Evolutionary conservation across 768 basidiomycete genomes (phyloP).

Genomic region (Leucosporidium creatinivorum): DNA sequence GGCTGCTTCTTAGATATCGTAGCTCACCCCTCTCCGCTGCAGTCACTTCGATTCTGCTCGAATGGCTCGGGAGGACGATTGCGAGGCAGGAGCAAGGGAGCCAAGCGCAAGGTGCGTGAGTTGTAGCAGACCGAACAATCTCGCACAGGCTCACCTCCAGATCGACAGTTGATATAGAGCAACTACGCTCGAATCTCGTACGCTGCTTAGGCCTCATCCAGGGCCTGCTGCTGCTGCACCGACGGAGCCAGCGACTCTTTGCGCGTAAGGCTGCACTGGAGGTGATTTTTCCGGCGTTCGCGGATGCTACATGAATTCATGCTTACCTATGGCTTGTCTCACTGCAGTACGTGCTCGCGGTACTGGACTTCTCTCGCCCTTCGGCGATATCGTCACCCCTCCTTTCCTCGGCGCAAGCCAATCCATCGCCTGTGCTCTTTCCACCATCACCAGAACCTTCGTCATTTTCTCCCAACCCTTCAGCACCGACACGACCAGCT

Average conservation of each 20-base stretch:
- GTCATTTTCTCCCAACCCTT: too few species aligned
- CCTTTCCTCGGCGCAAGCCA: neutral
- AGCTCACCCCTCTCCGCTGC: constrained; percentile 2
- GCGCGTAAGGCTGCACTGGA: constrained; percentile 63
- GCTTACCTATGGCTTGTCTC: too few species aligned
- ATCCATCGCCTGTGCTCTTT: constrained; percentile 26
- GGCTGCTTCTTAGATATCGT: too few species aligned
- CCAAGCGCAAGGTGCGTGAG: constrained; percentile 1
- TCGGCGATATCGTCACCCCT: constrained; percentile 39
- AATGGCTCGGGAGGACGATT: constrained; percentile 22
- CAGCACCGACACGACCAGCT: too few species aligned
- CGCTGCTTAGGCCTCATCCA: constrained; percentile 59
- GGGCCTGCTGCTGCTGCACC: constrained; percentile 65
- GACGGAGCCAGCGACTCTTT: constrained; percentile 59
- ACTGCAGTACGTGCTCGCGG: constrained; percentile 59
- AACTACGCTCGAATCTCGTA: constrained; percentile 2
- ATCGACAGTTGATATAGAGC: neutral
- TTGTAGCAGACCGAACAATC: too few species aligned
- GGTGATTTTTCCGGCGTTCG: too few species aligned
- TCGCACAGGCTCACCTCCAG: too few species aligned
- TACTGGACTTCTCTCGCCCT: constrained; percentile 48
- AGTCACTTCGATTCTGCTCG: constrained; percentile 16
- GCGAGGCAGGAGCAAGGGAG: neutral
- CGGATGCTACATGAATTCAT: too few species aligned
- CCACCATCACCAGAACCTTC: neutral